These are phyloP conservation scores for Canna indica DNA, from an alignment of 176 grass and related monocot species.

Conservation along the genomic window DNA sequence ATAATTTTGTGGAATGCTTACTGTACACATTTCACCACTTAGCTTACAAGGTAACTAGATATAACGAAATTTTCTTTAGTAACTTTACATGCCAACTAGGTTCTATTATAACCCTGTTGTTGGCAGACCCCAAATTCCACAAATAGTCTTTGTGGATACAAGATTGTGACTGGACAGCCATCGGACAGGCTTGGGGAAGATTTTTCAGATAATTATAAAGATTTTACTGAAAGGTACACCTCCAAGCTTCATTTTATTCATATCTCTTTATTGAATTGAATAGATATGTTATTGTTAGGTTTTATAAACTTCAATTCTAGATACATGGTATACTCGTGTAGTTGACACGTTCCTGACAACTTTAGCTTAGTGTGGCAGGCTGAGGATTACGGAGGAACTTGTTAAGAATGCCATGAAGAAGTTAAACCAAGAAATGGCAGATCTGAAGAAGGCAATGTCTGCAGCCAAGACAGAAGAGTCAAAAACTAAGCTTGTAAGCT, in stretches of 20 bases:
- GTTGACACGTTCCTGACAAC: background rate
- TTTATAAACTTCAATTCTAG: too few species aligned
- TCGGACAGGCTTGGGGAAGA: slow-evolving; percentile 97
- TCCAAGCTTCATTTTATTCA: too few species aligned
- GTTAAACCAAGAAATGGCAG: slow-evolving; percentile 73
- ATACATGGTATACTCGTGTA: background rate
- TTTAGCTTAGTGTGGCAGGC: slow-evolving; percentile 29
- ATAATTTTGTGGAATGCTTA: slow-evolving; percentile 78
- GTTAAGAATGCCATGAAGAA: slow-evolving; percentile 62
- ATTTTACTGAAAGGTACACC: slow-evolving; percentile 78
- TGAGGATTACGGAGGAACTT: slow-evolving; percentile 69
- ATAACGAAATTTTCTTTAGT: background rate
- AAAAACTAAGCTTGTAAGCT: slow-evolving; percentile 70
- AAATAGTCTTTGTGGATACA: slow-evolving; percentile 96
- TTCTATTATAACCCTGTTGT: background rate
- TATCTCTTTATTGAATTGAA: background rate
- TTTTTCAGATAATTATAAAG: slow-evolving; percentile 78
- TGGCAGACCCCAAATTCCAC: slow-evolving; percentile 88
- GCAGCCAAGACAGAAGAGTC: slow-evolving; percentile 72
- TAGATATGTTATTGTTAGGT: too few species aligned
- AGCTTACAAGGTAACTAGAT: slow-evolving; percentile 68
- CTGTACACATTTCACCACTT: slow-evolving; percentile 92
- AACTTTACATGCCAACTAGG: too few species aligned
- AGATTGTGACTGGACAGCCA: slow-evolving; percentile 98
- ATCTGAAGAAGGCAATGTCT: slow-evolving; percentile 67